Evolutionary conservation across 805 yeast genomes (phyloP), one percentile per base, ranked within the genome.

Genomic region (Candida ortonii): DNA sequence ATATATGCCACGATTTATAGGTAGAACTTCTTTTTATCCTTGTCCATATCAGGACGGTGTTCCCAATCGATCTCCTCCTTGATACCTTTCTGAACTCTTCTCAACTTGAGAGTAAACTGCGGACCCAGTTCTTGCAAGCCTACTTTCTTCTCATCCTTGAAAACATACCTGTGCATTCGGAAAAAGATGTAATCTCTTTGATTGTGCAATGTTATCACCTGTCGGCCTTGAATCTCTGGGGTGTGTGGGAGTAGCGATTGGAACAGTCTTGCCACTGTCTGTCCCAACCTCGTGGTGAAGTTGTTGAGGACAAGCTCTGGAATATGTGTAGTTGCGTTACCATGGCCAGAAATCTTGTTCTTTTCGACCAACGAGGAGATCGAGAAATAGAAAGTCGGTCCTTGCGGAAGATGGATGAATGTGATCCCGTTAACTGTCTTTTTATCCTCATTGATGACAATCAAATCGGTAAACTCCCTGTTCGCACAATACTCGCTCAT

Each of bases 71-170:
- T 71, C 53, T 90, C 97, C 47, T 87, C 95, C 54, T 80, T 80
- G 52, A 93, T 73, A 34, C 97, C 98, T 64, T 79, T 83, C 61
- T 90, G 97, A 39, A 93, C 67, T 53, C 97, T 73, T 61, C 96
- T 77, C 48, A 93, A 65, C 55, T 84, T 81, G 57, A 93, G 64
- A 1, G 98, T 93, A 61, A 93, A 93, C 61, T 89, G 97, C 1
- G 98, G 98, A 0, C 98, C 98, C 27, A 93, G 66, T 56, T 93
- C 98, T 55, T 93, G 98, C 32, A 93, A 65, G 6, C 97, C 98
- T 2, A 90, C 97, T 50, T 78, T 80, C 59, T 87, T 95, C 47
- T 88, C 96, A 56, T 87, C 84, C 54, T 76, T 73, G 65, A 93
- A 93, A 1, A 87, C 68, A 52, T 93, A 93, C 52, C 98, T 75